Base-by-base conservation (phyloP, 352 stramenopile species). In the Globisporangium parvum region DNA sequence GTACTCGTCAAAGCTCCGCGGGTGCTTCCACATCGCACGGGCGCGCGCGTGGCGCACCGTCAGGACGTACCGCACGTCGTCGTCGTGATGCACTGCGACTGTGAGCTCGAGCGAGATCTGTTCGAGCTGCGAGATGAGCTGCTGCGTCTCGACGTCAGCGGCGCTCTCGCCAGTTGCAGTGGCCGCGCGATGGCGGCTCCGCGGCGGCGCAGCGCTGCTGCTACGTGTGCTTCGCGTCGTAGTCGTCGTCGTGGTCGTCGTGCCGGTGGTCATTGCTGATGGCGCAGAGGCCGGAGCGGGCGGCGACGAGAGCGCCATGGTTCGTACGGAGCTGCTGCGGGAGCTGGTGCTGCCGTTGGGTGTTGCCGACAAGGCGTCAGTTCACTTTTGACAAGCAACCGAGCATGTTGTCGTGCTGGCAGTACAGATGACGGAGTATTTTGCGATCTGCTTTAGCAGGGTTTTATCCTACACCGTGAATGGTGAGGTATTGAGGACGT, bases 1-100 rank as follows among this genome's bases (percentile, higher is more conserved):
- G 58, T 84, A 79, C 55, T 87, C 71, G 33, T 77, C 68, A 48
- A 84, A 75, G 47, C 71, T 81, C 21, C 57, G 73, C 48, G 47
- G 68, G 31, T 80, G 57, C 15, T 70, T 64, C 62, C 66, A 77
- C 14, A 53, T 56, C 15, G 52, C 69, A 24, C 70, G 53, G 8
- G 47, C 62, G 10, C 58, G 21, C n/a, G 35, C 62, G 46, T 77
- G 74, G 51, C 69, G 69, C 49, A 87, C 68, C 0, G 55, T 54
- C 31, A 85, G 37, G 47, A 79, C 59, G 62, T 80, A 87, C 12
- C 65, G 72, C 31, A 85, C 59, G 53, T 83, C 70, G 37, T 58
- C 57, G 11, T 71, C 69, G 45, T 63, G 12, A 41, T 24, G 23
- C 57, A 52, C 20, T 52, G 64, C 10, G 26, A 61, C 58, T n/a